Conservation (phyloP, 2,329 filamentous ascomycete species). For the Fusarium incarnatum region DNA sequence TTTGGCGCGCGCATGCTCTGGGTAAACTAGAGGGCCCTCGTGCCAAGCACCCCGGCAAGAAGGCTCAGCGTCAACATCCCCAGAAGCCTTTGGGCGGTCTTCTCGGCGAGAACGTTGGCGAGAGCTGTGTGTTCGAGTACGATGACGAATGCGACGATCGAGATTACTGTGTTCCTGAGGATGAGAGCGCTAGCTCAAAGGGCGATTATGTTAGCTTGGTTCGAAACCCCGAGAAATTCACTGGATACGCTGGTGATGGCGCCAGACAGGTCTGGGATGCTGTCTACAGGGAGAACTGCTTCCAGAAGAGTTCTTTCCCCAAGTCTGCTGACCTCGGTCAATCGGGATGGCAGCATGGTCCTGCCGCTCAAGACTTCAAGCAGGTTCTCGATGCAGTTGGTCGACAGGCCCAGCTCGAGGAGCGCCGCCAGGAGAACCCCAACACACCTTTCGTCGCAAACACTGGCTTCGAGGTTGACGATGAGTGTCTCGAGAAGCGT, state of each 20-base stretch:
- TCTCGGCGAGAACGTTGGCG: constrained; percentile 86
- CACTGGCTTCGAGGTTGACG: constrained; percentile 79
- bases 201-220: constrained; percentile 96
- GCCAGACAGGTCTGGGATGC: constrained; percentile 95
- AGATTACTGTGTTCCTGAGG: constrained; percentile 96
- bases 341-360: constrained; percentile 57
- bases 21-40: constrained; percentile 92
- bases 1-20: constrained; percentile 92
- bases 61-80: constrained; percentile 76
- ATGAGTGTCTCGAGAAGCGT: constrained; percentile 97
- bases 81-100: constrained; percentile 82
- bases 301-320: constrained; percentile 75
- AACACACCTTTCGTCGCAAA: constrained; percentile 70
- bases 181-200: constrained; percentile 86
- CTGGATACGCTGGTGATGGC: constrained; percentile 87
- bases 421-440: constrained; percentile 58
- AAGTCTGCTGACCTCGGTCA: constrained; percentile 66
- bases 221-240: constrained; percentile 95
- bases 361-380: constrained; percentile 70
- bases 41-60: constrained; percentile 86
- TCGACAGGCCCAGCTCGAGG: constrained; percentile 70
- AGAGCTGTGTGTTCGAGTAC: constrained; percentile 97
- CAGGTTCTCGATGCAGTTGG: constrained; percentile 70
- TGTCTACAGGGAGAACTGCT: constrained; percentile 98
- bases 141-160: constrained; percentile 97